A percentile compares a stretch with the other conserved stretches of the same genome.
These are phyloP conservation scores for Saccharomycopsis crataegensis DNA, from an alignment of 1,139 yeast species.

Conservation along the genomic window DNA sequence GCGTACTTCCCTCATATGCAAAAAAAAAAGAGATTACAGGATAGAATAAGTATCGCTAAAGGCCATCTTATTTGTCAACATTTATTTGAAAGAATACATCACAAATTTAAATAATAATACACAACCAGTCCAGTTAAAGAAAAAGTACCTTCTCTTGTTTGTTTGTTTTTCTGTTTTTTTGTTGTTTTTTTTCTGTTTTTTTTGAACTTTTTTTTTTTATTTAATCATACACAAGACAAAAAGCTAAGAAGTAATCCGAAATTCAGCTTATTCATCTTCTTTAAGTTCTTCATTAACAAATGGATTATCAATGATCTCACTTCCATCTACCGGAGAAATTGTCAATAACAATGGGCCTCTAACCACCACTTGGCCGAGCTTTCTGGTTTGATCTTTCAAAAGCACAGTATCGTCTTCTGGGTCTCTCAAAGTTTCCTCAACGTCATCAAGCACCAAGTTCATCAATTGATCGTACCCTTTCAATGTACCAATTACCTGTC, in stretches of 20 bases:
- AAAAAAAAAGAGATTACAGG: too few relatives aligned
- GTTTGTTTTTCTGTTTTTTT: neutral
- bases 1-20: too few relatives aligned
- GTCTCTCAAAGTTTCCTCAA: slow-evolving; percentile 62
- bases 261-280: neutral
- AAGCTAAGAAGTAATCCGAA: neutral
- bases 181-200: slow-evolving; percentile 2
- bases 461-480: slow-evolving; percentile 89
- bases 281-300: slow-evolving; percentile 28
- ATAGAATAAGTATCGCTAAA: too few relatives aligned
- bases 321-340: slow-evolving; percentile 79
- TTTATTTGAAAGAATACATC: neutral
- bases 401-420: slow-evolving; percentile 51
- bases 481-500: slow-evolving; percentile 67
- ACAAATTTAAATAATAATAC: neutral
- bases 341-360: slow-evolving; percentile 81
- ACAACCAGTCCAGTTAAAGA: neutral
- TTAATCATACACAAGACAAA: neutral
- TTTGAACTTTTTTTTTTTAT: neutral
- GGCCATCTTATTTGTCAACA: too few relatives aligned
- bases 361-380: slow-evolving; percentile 69
- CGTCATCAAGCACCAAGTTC: slow-evolving; percentile 88
- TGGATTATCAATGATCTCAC: slow-evolving; percentile 71
- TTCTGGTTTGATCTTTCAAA: slow-evolving; percentile 47
- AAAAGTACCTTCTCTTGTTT: neutral